Percentiles rank a stretch among this genome's conserved stretches.
These are phyloP conservation scores for Candida anglica DNA, from an alignment of 805 yeast species.

Conservation along the genomic window DNA sequence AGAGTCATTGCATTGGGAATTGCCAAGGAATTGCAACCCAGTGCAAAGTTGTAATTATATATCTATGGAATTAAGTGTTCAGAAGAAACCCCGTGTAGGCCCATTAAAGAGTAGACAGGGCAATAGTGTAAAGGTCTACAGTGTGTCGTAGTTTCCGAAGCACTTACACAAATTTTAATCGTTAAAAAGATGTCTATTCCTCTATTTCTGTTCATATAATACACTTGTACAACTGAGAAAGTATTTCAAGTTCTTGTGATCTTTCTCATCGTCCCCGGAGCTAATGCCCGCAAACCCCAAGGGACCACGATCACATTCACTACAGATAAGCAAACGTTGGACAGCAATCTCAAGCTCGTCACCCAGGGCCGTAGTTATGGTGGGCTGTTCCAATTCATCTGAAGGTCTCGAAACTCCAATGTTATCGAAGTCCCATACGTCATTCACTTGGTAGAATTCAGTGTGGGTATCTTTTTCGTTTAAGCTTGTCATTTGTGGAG, in stretches of 20 bases:
- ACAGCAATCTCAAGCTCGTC: constrained; percentile 14
- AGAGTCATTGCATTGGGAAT: constrained; percentile 38
- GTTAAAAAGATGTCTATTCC: too few relatives aligned
- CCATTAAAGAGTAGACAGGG: too few relatives aligned
- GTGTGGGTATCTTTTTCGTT: constrained; percentile 1
- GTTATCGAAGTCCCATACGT: constrained; percentile 79
- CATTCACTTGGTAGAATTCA: constrained; percentile 42
- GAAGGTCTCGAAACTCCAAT: constrained; percentile 63
- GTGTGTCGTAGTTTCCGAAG: too few relatives aligned
- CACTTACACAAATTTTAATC: too few relatives aligned
- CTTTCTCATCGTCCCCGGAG: constrained; percentile 19
- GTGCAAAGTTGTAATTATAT: constrained; percentile 24
- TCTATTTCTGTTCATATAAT: constrained; percentile 23
- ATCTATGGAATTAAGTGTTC: too few relatives aligned
- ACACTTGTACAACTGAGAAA: constrained; percentile 46
- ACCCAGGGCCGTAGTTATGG: constrained; percentile 8
- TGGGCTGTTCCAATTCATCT: constrained; percentile 20
- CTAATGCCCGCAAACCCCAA: constrained; percentile 59
- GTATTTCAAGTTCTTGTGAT: constrained; percentile 37
- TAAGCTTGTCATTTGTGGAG: constrained; percentile 27
- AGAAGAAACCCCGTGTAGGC: too few relatives aligned
- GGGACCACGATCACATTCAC: constrained; percentile 79
- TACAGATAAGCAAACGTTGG: constrained; percentile 58
- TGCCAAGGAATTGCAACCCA: constrained; percentile 25
- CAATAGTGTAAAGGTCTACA: too few relatives aligned